Conservation (phyloP, 208 protist genomes). For the Wallacemonas sp. region DNA sequence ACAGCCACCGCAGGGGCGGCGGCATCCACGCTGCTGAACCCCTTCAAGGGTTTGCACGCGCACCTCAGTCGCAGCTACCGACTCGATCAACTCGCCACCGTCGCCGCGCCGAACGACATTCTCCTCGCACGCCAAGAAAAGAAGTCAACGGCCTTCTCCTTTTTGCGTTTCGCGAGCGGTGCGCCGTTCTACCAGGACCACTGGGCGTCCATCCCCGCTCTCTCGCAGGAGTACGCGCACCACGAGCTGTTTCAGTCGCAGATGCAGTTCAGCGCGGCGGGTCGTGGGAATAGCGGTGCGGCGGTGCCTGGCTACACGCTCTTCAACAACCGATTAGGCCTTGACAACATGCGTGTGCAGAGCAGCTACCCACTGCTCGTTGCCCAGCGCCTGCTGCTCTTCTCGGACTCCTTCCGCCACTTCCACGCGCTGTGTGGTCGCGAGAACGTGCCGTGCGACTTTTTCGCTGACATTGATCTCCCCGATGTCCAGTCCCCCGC, state of each 20-base stretch:
- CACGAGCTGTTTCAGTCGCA: not conserved
- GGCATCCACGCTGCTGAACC: constrained; percentile 54
- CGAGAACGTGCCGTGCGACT: constrained; percentile 82
- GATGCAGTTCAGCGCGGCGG: not conserved
- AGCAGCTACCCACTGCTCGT: constrained; percentile 57
- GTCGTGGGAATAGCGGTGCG: not conserved
- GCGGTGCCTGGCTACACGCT: constrained; percentile 22
- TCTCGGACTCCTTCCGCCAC: constrained; percentile 59
- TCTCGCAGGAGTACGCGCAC: constrained; percentile 26
- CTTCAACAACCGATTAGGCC: constrained; percentile 54
- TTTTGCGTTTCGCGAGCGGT: constrained; percentile 44
- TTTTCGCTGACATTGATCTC: constrained; percentile 81
- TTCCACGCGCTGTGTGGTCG: constrained; percentile 78
- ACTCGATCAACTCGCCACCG: constrained; percentile 59
- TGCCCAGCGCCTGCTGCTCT: constrained; percentile 71
- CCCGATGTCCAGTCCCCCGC: constrained; percentile 29
- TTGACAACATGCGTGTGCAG: constrained; percentile 35
- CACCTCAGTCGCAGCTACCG: constrained; percentile 70
- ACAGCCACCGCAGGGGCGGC: constrained; percentile 13
- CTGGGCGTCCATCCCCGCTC: constrained; percentile 25
- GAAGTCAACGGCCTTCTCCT: constrained; percentile 71
- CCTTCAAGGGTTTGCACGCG: constrained; percentile 65
- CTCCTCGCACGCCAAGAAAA: constrained; percentile 59
- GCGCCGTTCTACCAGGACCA: constrained; percentile 38
- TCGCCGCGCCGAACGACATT: constrained; percentile 35